Percentiles rank a stretch among this genome's conserved stretches.
Conservation (phyloP, 1,139 yeast genomes). For the Arxiozyma heterogenica region DNA sequence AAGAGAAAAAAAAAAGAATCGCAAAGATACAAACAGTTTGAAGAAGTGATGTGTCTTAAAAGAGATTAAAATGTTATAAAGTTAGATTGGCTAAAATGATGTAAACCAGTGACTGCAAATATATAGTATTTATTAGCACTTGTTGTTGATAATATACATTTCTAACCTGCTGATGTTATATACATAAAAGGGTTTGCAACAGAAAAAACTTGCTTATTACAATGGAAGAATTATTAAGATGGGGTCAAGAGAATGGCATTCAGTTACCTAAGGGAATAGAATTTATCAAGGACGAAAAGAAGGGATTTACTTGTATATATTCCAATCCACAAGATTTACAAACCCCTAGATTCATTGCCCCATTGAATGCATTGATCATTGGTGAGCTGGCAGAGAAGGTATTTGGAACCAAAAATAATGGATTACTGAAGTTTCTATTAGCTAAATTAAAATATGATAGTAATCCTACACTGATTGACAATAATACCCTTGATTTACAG, state of each 20-base stretch:
- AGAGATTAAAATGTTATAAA: no score
- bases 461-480: constrained; percentile 11
- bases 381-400: constrained; percentile 36
- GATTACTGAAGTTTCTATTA: constrained; percentile 41
- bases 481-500: constrained; percentile 8
- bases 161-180: no score
- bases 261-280: constrained; percentile 29
- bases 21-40: background rate
- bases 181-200: background rate
- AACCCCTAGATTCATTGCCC: constrained; percentile 30
- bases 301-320: constrained; percentile 21
- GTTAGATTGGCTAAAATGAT: background rate
- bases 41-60: background rate
- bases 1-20: no score
- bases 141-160: no score
- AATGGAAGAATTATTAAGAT: constrained; percentile 20
- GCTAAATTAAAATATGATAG: constrained; percentile 36
- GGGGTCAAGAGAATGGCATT: constrained; percentile 48
- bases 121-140: no score
- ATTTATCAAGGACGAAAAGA: constrained; percentile 22
- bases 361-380: constrained; percentile 36
- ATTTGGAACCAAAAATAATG: constrained; percentile 32
- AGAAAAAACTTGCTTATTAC: no score
- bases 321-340: constrained; percentile 18
- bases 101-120: background rate